phyloP scores from a whole-genome alignment of 1,284 basidiomycete genomes.

The Ceratobasidium sp. region DNA sequence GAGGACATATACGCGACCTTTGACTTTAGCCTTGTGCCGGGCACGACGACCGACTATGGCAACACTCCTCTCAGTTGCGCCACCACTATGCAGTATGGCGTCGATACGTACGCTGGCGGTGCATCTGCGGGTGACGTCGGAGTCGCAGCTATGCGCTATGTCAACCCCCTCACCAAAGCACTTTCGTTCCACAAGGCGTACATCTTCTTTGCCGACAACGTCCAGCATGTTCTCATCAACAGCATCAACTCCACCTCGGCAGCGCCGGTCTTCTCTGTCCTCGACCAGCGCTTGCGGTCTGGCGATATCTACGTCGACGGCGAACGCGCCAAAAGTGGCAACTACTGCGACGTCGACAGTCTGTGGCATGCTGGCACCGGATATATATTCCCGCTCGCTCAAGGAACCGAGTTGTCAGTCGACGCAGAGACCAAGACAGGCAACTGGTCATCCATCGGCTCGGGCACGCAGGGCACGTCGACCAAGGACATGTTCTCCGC shows the following conservation, averaged over 20 bases:
- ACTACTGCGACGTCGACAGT: constrained; percentile 55
- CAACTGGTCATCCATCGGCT: constrained; percentile 71
- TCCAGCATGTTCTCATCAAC: constrained; percentile 70
- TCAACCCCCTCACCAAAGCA: constrained; percentile 65
- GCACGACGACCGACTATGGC: constrained; percentile 70
- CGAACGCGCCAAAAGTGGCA: constrained; percentile 49
- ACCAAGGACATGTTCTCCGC: constrained; percentile 71
- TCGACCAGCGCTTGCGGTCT: constrained; percentile 67
- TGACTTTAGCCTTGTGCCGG: constrained; percentile 80
- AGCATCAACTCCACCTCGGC: constrained; percentile 61
- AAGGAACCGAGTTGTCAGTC: constrained; percentile 10
- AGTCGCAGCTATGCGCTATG: constrained; percentile 63
- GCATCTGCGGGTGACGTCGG: constrained; percentile 67
- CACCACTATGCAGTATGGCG: constrained; percentile 58
- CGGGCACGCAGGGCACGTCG: constrained; percentile 62
- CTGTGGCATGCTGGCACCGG: constrained; percentile 71
- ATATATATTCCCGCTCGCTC: constrained; percentile 58
- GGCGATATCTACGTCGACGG: constrained; percentile 63
- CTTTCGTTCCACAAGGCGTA: constrained; percentile 73
- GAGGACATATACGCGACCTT: constrained; percentile 72
- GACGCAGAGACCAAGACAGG: constrained; percentile 63
- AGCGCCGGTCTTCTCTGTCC: constrained; percentile 66
- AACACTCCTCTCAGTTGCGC: constrained; percentile 63
- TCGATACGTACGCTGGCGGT: constrained; percentile 70
- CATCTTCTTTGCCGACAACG: constrained; percentile 74